Evolutionary conservation across 306 rosid genomes (phyloP), one percentile per base, ranked within the genome.

Genomic region (Urtica urens): DNA sequence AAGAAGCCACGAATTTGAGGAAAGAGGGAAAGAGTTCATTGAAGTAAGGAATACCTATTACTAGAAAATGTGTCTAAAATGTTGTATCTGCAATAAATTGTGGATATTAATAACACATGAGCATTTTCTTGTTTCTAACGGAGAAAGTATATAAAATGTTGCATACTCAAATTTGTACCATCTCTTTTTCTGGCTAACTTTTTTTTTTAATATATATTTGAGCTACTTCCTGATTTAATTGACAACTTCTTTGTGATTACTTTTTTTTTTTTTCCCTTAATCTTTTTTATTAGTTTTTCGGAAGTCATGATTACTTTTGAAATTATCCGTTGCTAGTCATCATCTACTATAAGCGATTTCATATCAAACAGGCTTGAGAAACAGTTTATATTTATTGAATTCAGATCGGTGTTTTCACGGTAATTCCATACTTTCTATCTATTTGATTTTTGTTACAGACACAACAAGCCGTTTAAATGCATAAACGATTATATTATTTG

Each of bases 301-400:
- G 58, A 28, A 65, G 44, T 48, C 78, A 62, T 63, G 72, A 70
- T 73, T 74, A 45, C 70, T 65, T 68, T 62, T 71, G 70, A 82
- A 78, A 78, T 72, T 70, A 72, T 39, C 49, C 78, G 59, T 73
- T 34, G 58, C 68, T 65, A 70, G 57, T 55, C 57, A 38, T 35
- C 24, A 14, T 47, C 34, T 7, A 19, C 71, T 67, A 57, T 27
- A 50, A 49, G 25, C n/a, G n/a, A n/a, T n/a, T n/a, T 53, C 51
- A 59, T 71, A 59, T 57, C 67, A 51, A 64, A 62, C 62, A 66
- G 53, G 27, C 48, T 46, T 35, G 60, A 59, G 20, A 55, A 64
- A 31, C 53, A 14, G 16, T 4, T 28, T 28, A 7, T 13, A 31
- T 31, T 31, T 7, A 8, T 31, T 13, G 2, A n/a, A n/a, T n/a